Evolutionary conservation across 2,329 filamentous ascomycete genomes (phyloP), one percentile per base, ranked within the genome.

Genomic region (Neodidymelliopsis sp.): DNA sequence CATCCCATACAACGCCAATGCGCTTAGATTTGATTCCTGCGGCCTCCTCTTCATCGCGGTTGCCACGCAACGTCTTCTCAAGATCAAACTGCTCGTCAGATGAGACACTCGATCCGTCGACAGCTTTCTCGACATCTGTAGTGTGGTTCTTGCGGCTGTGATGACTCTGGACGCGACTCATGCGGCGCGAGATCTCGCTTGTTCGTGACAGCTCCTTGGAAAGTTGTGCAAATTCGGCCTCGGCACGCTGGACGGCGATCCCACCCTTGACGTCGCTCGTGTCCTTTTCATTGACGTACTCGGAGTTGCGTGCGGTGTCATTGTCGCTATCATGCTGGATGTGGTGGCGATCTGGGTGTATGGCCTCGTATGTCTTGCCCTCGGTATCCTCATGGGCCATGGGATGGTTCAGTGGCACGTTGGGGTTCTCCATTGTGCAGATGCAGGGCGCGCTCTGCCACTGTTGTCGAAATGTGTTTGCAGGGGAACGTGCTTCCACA

Each of bases 11-110:
- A 0, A 91, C 88, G 22, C 89, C 79, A 55, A 73, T 71, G 60
- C 88, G 85, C 77, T 95, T 95, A 4, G 85, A 80, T 52, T 85
- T 86, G 72, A 95, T 95, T 1, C 91, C 91, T 5, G 89, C 88
- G 54, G 88, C 84, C 53, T 83, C 81, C 65, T 91, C 88, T 7
- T 90, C 87, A 34, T 81, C 82, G 47, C 88, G 80, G 45, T 85
- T 85, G 2, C 90, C 89, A 33, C 89, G 83, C 52, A 96, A 76
- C 3, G 87, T 85, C 7, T 79, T 74, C 70, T 96, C 89, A 27
- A 96, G 78, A 66, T 96, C 87, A 71, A 94, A 96, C 8, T 80
- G 77, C 75, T 66, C 75, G 59, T 65, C 66, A 3, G 56, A 75
- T 23, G 56, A 69, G 20, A 72, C 72, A 1, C 69, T 67, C 10